Percentiles rank a stretch among this genome's conserved stretches.
These are phyloP conservation scores for Ceratobasidium sp. DNA, from an alignment of 1,284 basidiomycete genomes.

Conservation along the genomic window DNA sequence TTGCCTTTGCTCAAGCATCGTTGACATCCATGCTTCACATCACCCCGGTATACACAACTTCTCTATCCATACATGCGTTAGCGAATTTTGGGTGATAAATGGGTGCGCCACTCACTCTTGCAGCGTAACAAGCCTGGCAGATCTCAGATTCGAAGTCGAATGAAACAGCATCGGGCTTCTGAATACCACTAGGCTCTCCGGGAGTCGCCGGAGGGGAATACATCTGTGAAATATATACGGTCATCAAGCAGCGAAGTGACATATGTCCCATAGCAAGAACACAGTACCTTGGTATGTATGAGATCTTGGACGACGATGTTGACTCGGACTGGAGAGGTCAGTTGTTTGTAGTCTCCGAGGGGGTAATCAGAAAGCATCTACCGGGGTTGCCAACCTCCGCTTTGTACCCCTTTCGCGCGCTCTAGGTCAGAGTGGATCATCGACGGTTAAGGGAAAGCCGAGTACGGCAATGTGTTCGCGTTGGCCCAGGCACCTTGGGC, in stretches of 20 bases:
- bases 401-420: conserved; percentile 18
- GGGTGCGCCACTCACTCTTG: not conserved
- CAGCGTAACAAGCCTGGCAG: conserved; percentile 22
- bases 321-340: too few relatives aligned
- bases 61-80: conserved; percentile 9
- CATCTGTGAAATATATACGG: too few relatives aligned
- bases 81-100: not conserved
- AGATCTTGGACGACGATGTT: too few relatives aligned
- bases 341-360: too few relatives aligned
- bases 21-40: not conserved
- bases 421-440: not conserved
- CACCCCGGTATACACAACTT: not conserved
- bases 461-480: conserved; percentile 9
- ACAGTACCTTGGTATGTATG: too few relatives aligned
- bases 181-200: too few relatives aligned
- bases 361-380: too few relatives aligned
- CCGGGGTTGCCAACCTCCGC: conserved; percentile 23
- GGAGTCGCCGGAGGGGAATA: too few relatives aligned
- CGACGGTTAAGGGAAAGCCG: conserved; percentile 31
- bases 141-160: too few relatives aligned
- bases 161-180: too few relatives aligned
- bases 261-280: too few relatives aligned
- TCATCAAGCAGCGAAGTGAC: too few relatives aligned
- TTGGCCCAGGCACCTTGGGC: conserved; percentile 27
- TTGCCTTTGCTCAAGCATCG: not conserved